Percentiles rank a stretch among this genome's conserved stretches.
These are phyloP conservation scores for Alternaria alternata DNA, from an alignment of 2,329 filamentous ascomycete species.

Conservation along the genomic window DNA sequence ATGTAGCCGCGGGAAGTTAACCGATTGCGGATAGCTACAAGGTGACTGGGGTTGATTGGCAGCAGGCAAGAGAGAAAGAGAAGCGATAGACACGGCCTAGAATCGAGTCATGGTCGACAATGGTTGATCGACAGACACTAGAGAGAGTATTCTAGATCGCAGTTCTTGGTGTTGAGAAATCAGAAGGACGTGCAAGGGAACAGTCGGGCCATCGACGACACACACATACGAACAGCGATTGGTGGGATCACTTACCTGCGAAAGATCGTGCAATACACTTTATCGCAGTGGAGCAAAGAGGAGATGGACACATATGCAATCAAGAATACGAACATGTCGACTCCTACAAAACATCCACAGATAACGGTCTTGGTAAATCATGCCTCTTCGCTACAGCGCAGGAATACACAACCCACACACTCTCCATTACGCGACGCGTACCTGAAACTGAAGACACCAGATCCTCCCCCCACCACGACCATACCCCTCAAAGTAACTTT, in stretches of 20 bases:
- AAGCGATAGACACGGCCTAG: constrained; percentile 7
- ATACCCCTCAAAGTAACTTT: constrained; percentile 12
- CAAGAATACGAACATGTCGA: background rate
- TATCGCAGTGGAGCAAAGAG: background rate
- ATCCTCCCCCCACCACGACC: constrained; percentile 1
- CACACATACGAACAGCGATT: background rate
- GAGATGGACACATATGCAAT: constrained; percentile 2
- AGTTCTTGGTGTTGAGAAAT: constrained; percentile 1
- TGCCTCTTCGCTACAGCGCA: background rate
- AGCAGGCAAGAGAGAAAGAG: background rate
- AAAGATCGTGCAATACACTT: background rate
- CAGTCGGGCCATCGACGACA: background rate
- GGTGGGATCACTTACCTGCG: constrained; percentile 1
- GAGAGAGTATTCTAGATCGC: constrained; percentile 14
- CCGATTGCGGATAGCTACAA: constrained; percentile 12
- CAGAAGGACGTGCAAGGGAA: background rate
- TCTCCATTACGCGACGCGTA: constrained; percentile 1
- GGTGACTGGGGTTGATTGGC: constrained; percentile 11
- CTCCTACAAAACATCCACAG: constrained; percentile 5
- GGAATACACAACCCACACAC: background rate
- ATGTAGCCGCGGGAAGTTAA: constrained; percentile 26
- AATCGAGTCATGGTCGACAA: constrained; percentile 2
- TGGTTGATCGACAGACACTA: constrained; percentile 5
- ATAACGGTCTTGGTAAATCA: constrained; percentile 9
- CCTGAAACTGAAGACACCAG: constrained; percentile 5